Base-by-base conservation (phyloP, 73 alveolate genomes). In the Paramecium sonneborni region DNA sequence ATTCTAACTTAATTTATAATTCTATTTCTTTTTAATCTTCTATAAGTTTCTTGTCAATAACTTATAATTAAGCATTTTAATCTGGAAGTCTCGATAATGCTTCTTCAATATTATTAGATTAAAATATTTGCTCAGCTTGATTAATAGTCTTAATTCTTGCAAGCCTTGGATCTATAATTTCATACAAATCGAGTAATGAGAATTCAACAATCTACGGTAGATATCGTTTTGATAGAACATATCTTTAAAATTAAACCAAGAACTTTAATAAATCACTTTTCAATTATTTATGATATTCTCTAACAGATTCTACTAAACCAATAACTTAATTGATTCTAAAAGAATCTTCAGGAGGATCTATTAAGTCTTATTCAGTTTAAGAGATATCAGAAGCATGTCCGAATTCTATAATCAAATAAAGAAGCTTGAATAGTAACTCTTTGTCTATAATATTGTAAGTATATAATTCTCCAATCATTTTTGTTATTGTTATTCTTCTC, bases 261-360 rank as follows among this genome's bases (percentile, higher is more conserved):
- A 41, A 88, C 39, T 30, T 43, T 5, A 88, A n/a, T 57, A 88
- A 32, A 15, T 88, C 67, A 67, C 62, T 88, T 24, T 67, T 76
- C 32, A 57, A 69, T 72, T 68, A 37, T 24, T 57, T 88, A 35
- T 69, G 37, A 44, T 69, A 88, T 12, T 70, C 70, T 6, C 85
- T 67, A 15, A 88, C 82, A 23, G 94, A 82, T 88, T 88, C 94
- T 14, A 88, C 43, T 8, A 88, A 37, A 72, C 84, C 74, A 24
- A 76, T 48, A 15, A 88, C 74, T 82, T 69, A 30, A 55, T 76
- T 69, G 43, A 88, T 88, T 88, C 94, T 70, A 44, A 88, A 88
- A n/a, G 87, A 70, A 88, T 88, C 94, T 6, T 88, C 94, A 4
- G 85, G 87, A 34, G 91, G 85, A 88, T 88, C 94, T 5, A 88